A percentile compares a stretch with the other conserved stretches of the same genome.
Conservation (phyloP, 352 stramenopile species). For the Globisporangium takayamanum region DNA sequence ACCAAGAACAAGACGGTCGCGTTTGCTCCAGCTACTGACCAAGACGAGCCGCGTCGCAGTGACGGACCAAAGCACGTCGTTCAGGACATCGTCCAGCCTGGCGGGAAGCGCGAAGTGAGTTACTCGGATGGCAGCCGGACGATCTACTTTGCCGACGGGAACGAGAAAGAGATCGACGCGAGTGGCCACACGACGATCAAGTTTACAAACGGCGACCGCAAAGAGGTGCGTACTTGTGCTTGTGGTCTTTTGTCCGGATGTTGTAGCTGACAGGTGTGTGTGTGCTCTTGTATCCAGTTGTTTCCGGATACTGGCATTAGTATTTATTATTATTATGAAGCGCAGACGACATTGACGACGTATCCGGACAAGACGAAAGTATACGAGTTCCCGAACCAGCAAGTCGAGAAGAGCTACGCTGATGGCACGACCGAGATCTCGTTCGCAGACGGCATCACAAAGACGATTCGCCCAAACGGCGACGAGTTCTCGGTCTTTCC, state of each 20-base stretch:
- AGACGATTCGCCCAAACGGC: constrained; percentile 68
- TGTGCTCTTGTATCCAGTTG: constrained; percentile 16
- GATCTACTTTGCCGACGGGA: constrained; percentile 90
- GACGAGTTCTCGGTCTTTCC: constrained; percentile 80
- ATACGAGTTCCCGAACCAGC: constrained; percentile 95
- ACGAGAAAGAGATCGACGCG: constrained; percentile 88
- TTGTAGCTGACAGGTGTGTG: not conserved
- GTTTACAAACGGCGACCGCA: constrained; percentile 95
- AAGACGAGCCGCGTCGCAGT: no score
- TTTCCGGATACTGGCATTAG: constrained; percentile 81
- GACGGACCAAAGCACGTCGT: constrained; percentile 9
- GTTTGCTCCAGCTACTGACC: not conserved
- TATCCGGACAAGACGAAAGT: constrained; percentile 92
- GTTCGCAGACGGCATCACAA: constrained; percentile 93
- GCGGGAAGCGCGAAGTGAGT: constrained; percentile 52
- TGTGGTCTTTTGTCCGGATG: not conserved
- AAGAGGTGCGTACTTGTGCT: constrained; percentile 52
- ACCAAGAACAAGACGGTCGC: no score
- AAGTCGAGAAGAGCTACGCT: constrained; percentile 91
- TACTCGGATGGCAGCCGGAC: constrained; percentile 60
- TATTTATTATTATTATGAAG: constrained; percentile 93
- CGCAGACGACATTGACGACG: constrained; percentile 92
- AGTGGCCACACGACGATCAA: constrained; percentile 86
- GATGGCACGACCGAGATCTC: constrained; percentile 93
- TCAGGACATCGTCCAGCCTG: constrained; percentile 43